These are phyloP conservation scores for Aspergillus melleus DNA, from an alignment of 2,329 filamentous ascomycete species.

Conservation along the genomic window DNA sequence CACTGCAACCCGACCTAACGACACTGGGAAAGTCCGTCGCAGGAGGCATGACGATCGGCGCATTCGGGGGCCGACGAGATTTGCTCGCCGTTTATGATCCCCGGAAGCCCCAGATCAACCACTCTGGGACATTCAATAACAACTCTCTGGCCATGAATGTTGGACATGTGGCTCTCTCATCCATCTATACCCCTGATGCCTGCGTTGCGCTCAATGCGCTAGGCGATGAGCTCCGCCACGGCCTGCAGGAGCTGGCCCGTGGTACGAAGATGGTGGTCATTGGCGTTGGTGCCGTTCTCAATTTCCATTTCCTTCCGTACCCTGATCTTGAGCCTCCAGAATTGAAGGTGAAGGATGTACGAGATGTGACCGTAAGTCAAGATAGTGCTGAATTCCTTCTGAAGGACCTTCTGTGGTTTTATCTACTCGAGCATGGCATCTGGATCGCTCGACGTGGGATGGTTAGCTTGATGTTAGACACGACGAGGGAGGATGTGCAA, in stretches of 20 bases:
- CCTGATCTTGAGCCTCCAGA: neutral
- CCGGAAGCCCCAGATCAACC: constrained; percentile 32
- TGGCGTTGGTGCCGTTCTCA: neutral
- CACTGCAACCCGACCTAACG: constrained; percentile 59
- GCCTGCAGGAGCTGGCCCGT: neutral
- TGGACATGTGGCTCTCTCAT: neutral
- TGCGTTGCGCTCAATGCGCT: neutral
- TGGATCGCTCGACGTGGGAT: neutral
- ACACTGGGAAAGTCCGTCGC: constrained; percentile 68
- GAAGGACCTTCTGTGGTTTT: neutral
- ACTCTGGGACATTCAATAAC: constrained; percentile 69
- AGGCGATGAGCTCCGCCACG: neutral
- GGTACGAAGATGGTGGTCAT: neutral
- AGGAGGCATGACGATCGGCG: constrained; percentile 66
- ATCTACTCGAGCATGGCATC: neutral
- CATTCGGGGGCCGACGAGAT: constrained; percentile 61
- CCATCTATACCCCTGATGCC: neutral
- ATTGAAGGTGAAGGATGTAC: neutral
- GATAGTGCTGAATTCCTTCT: neutral
- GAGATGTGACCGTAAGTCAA: neutral
- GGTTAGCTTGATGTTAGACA: neutral
- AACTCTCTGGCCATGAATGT: constrained; percentile 59
- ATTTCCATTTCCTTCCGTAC: neutral
- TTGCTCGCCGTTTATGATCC: constrained; percentile 63
- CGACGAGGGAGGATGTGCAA: neutral